Evolutionary conservation across 352 stramenopile genomes (phyloP).

Genomic region (Globisporangium splendens): DNA sequence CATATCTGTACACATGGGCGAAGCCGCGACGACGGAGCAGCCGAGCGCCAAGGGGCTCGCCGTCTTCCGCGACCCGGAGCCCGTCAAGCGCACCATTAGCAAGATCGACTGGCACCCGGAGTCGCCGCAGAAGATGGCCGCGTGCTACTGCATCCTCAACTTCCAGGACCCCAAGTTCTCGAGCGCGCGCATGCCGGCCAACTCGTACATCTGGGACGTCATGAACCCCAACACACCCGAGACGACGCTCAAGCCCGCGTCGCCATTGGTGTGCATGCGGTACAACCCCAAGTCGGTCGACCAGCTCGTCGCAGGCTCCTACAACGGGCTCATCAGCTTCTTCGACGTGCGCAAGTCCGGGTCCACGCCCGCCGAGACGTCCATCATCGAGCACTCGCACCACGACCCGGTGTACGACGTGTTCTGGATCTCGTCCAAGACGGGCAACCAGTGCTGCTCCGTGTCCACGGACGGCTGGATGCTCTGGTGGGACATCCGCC

Average conservation of each 20-base stretch:
- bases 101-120: constrained; percentile 98
- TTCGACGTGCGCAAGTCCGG: constrained; percentile 95
- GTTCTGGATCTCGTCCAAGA: constrained; percentile 96
- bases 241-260: constrained; percentile 88
- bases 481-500: constrained; percentile 90
- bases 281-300: constrained; percentile 97
- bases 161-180: constrained; percentile 95
- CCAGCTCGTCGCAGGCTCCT: constrained; percentile 93
- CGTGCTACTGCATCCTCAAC: constrained; percentile 95
- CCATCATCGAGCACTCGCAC: constrained; percentile 96
- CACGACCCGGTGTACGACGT: constrained; percentile 97
- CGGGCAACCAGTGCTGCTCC: constrained; percentile 94
- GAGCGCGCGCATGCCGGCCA: constrained; percentile 68
- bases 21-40: constrained; percentile 92
- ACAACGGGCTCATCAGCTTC: constrained; percentile 96
- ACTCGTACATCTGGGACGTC: constrained; percentile 97
- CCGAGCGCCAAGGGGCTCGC: constrained; percentile 95
- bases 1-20: constrained; percentile 89
- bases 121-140: constrained; percentile 93
- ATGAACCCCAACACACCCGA: constrained; percentile 96
- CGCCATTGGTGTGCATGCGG: constrained; percentile 89
- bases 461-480: constrained; percentile 95
- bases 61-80: constrained; percentile 95
- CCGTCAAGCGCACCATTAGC: constrained; percentile 91
- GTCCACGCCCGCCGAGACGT: constrained; percentile 86